Percentiles rank a stretch among this genome's conserved stretches.
Evolutionary conservation across 176 grass and related monocot genomes (phyloP).

Genomic region (Hsuehochloa calcarea): DNA sequence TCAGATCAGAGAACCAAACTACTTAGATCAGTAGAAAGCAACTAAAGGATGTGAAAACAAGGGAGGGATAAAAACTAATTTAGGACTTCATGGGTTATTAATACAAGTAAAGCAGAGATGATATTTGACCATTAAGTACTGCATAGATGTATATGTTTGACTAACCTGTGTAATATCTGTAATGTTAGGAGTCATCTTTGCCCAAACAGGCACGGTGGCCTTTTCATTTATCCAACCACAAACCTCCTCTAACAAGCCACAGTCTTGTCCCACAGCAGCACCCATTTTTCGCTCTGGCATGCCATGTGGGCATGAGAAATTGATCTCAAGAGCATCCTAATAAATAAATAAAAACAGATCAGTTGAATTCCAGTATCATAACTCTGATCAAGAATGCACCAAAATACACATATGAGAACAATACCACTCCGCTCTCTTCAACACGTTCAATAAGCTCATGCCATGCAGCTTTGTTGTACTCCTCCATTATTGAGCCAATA

Average conservation of each 20-base stretch:
- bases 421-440: conserved; percentile 78
- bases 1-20: conserved; percentile 2
- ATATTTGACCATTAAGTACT: not conserved
- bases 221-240: conserved; percentile 99
- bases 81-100: not conserved
- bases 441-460: conserved; percentile 93
- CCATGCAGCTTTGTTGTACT: conserved; percentile 96
- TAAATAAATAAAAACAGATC: conserved; percentile 8
- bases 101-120: not conserved
- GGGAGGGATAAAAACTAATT: not conserved
- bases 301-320: conserved; percentile 98
- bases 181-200: conserved; percentile 99
- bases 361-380: conserved; percentile 16
- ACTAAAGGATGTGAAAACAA: not conserved
- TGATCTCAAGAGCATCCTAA: conserved; percentile 96
- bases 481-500: conserved; percentile 98
- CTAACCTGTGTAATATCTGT: conserved; percentile 91
- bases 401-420: conserved; percentile 7
- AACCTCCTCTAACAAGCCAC: conserved; percentile 75
- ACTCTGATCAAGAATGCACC: not conserved
- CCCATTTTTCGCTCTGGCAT: conserved; percentile 99
- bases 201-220: conserved; percentile 95
- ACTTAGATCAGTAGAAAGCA: conserved; percentile 16
- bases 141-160: not conserved
- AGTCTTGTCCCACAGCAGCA: conserved; percentile 95